Evolutionary conservation across 352 stramenopile species (phyloP), one percentile per base, ranked within the genome.

Genomic region (Thalassiosira mediterranea): DNA sequence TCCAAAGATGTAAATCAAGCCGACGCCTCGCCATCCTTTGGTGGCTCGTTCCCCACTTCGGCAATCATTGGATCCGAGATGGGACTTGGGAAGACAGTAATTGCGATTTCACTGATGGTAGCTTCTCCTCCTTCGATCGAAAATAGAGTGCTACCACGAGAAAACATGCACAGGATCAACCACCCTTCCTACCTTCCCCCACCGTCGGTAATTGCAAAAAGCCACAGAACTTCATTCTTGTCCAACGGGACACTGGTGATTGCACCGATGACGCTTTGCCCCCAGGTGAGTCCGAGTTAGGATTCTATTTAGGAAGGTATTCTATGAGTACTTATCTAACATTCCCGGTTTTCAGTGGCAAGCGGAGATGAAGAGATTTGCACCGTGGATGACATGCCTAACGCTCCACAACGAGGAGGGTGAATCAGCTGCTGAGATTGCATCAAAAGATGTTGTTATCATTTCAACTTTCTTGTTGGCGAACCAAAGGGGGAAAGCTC

Each of bases 331-430:
- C n/a, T n/a, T n/a, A n/a, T n/a, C n/a, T n/a, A n/a, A n/a, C n/a
- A n/a, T n/a, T n/a, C n/a, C n/a, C n/a, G n/a, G n/a, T n/a, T n/a
- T n/a, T 42, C 65, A 75, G 40, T 75, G 65, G 65, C 34, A 75
- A 34, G 19, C 31, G 19, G 65, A 75, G 58, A 61, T 75, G n/a
- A 32, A 69, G 32, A 21, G 56, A 13, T 75, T 69, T 54, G 47
- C 65, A n/a, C 65, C 65, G 8, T 75, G 65, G 65, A 67, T 75
- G 65, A 38, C 29, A 3, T 52, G 46, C 15, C 5, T 75, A 15
- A 75, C 65, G n/a, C 28, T 75, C 2, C 65, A 75, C 38, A 68
- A 75, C n/a, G 54, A 61, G 2, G 65, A 75, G 31, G 52, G 21
- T 25, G 46, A 28, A 28, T 48, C 38, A 21, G 0, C 40, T 26